Evolutionary conservation across 1,284 basidiomycete genomes (phyloP).

Genomic region (Rhodotorula sp.): DNA sequence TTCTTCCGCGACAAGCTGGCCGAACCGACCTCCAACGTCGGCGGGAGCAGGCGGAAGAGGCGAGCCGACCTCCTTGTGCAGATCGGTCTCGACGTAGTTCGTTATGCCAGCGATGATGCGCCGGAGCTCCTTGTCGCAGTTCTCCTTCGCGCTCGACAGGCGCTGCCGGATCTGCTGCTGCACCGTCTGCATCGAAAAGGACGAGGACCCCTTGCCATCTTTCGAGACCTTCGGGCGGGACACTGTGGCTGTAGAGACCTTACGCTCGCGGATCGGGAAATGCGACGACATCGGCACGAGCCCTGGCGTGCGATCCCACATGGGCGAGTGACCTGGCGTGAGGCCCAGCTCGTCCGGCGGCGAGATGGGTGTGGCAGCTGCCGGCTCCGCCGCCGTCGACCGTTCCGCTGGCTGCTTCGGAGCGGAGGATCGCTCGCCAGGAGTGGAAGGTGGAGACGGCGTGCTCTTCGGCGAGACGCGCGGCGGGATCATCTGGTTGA

Average conservation of each 20-base stretch:
- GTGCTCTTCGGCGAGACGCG: slow-evolving; percentile 6
- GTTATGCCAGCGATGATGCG: slow-evolving; percentile 91
- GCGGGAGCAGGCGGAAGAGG: slow-evolving; percentile 42
- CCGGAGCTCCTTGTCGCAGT: slow-evolving; percentile 91
- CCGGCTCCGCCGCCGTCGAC: neutral
- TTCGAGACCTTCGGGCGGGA: slow-evolving; percentile 1
- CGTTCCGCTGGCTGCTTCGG: slow-evolving; percentile 12
- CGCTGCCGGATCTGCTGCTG: slow-evolving; percentile 89
- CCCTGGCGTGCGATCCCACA: slow-evolving; percentile 44
- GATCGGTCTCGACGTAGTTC: slow-evolving; percentile 83
- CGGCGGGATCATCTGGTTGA: slow-evolving; percentile 27
- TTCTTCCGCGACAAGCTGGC: slow-evolving; percentile 21
- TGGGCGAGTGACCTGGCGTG: slow-evolving; percentile 39
- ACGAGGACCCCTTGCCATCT: slow-evolving; percentile 14
- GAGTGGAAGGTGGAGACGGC: neutral
- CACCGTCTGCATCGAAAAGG: slow-evolving; percentile 63
- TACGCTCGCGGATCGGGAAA: slow-evolving; percentile 20
- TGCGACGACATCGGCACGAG: slow-evolving; percentile 36
- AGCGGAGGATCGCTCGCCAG: too few relatives aligned
- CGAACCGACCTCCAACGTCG: slow-evolving; percentile 19
- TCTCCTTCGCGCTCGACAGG: slow-evolving; percentile 84
- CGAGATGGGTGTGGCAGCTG: neutral
- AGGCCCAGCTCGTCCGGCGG: slow-evolving; percentile 25
- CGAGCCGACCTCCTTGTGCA: slow-evolving; percentile 54
- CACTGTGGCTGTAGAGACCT: neutral